Percentiles rank a stretch among this genome's conserved stretches.
These are phyloP conservation scores for Ascochyta lentis DNA, from an alignment of 2,329 filamentous ascomycete species.

Conservation along the genomic window DNA sequence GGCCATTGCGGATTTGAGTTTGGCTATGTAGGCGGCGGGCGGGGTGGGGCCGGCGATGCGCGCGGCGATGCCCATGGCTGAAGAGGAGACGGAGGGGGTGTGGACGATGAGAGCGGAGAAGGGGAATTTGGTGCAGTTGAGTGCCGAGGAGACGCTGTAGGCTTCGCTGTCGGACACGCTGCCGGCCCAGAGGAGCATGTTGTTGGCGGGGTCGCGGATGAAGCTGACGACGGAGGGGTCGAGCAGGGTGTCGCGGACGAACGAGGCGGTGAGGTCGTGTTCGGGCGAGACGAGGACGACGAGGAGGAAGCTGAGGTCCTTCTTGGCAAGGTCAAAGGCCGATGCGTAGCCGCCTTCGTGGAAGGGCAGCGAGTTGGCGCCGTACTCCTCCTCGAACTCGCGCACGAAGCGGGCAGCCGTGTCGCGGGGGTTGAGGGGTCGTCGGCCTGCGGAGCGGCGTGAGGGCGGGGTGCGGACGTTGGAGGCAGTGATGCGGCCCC, in stretches of 20 bases:
- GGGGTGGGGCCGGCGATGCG: constrained; percentile 76
- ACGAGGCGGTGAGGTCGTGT: constrained; percentile 87
- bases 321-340: constrained; percentile 87
- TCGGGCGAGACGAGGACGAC: constrained; percentile 88
- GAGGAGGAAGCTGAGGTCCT: constrained; percentile 89
- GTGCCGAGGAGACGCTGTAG: constrained; percentile 87
- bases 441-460: constrained; percentile 68
- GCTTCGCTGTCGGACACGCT: constrained; percentile 93
- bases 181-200: constrained; percentile 89
- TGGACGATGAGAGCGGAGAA: constrained; percentile 87
- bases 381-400: constrained; percentile 95
- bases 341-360: constrained; percentile 90
- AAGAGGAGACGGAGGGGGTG: constrained; percentile 81
- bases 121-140: constrained; percentile 90
- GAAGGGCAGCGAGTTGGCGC: constrained; percentile 73
- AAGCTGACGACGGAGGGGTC: constrained; percentile 75
- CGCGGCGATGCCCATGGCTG: constrained; percentile 88
- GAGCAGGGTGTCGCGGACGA: constrained; percentile 82
- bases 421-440: constrained; percentile 82
- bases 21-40: constrained; percentile 73
- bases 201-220: constrained; percentile 75
- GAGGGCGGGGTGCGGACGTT: constrained; percentile 50
- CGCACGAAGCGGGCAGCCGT: constrained; percentile 87
- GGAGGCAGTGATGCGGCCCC: constrained; percentile 60
- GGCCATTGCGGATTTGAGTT: constrained; percentile 74